Evolutionary conservation across 1,139 yeast genomes (phyloP).

Genomic region (Debaryomyces sp.): DNA sequence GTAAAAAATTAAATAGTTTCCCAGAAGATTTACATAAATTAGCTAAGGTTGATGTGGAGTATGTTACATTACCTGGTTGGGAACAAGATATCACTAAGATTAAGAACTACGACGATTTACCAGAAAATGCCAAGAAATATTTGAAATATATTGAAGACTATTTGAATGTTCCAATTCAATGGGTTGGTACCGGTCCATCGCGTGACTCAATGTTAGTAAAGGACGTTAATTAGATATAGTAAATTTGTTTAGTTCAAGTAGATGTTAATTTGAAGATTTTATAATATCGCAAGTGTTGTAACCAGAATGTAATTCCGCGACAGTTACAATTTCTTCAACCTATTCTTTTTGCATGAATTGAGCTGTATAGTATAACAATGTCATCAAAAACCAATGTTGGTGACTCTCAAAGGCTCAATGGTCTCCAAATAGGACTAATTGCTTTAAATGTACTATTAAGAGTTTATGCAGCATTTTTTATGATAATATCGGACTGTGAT

Average conservation of each 20-base stretch:
- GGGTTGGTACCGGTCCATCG: conserved; percentile 99
- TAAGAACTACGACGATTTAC: conserved; percentile 73
- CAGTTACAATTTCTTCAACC: neutral
- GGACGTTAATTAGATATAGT: conserved; percentile 14
- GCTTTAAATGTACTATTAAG: conserved; percentile 39
- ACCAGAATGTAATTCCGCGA: neutral
- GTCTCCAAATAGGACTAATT: conserved; percentile 17
- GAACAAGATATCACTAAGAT: conserved; percentile 76
- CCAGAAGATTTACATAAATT: conserved; percentile 87
- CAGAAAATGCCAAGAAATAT: conserved; percentile 84
- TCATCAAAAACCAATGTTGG: neutral
- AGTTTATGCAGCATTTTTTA: conserved; percentile 49
- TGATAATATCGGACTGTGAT: conserved; percentile 85
- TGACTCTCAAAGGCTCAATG: conserved; percentile 3
- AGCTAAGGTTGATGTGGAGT: conserved; percentile 89
- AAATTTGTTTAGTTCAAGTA: conserved; percentile 4
- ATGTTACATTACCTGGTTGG: conserved; percentile 95
- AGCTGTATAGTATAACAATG: neutral
- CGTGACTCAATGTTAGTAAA: conserved; percentile 80
- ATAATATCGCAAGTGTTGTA: neutral
- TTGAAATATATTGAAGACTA: conserved; percentile 83
- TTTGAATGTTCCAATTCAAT: conserved; percentile 80
- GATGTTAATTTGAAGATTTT: neutral
- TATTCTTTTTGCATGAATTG: neutral
- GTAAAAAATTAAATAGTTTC: conserved; percentile 74